Evolutionary conservation across 169 alveolate genomes (phyloP).

Genomic region (Plasmodium relictum): DNA sequence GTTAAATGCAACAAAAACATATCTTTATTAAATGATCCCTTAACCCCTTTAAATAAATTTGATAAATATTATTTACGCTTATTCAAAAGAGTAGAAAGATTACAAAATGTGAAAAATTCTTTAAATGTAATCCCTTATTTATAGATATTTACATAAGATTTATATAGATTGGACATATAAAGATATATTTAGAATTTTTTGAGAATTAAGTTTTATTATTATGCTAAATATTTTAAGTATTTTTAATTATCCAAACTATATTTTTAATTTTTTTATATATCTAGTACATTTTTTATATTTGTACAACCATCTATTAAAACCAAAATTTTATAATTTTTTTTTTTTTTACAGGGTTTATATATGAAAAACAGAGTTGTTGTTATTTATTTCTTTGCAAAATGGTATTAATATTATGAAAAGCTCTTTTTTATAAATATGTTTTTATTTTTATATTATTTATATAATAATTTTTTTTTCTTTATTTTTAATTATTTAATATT

Average conservation of each 20-base stretch:
- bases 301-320: background rate
- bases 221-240: too few relatives aligned
- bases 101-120: slow-evolving; percentile 16
- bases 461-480: background rate
- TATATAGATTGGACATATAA: background rate
- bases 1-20: slow-evolving; percentile 21
- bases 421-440: background rate
- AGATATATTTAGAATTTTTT: too few relatives aligned
- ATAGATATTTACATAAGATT: background rate
- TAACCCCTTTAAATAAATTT: slow-evolving; percentile 52
- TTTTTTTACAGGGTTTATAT: slow-evolving; percentile 30
- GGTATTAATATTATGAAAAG: slow-evolving; percentile 18
- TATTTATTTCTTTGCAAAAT: slow-evolving; percentile 67
- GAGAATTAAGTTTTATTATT: too few relatives aligned
- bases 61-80: slow-evolving; percentile 59
- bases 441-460: background rate
- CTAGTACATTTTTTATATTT: background rate
- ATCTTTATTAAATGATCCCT: slow-evolving; percentile 4
- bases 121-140: slow-evolving; percentile 32
- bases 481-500: background rate
- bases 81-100: slow-evolving; percentile 28
- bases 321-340: background rate
- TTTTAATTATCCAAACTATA: too few relatives aligned
- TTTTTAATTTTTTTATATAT: too few relatives aligned
- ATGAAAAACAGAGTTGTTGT: slow-evolving; percentile 27